Percentiles rank a stretch among this genome's conserved stretches.
Evolutionary conservation across 1,284 basidiomycete genomes (phyloP).

Genomic region (Apiotrichum montevideense): DNA sequence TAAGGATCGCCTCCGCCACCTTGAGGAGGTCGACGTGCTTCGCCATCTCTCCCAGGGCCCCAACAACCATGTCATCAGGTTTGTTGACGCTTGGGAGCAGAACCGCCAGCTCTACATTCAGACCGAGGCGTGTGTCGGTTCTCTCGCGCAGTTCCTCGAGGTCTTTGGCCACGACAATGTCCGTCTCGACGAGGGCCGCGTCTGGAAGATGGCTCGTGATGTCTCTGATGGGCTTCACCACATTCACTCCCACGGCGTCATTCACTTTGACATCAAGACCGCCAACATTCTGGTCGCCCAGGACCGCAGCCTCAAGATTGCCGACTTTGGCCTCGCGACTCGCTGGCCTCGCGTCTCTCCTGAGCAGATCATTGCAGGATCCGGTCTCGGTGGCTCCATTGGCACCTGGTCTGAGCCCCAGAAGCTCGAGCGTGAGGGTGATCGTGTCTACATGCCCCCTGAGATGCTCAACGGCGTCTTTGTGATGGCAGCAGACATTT

Average conservation of each 20-base stretch:
- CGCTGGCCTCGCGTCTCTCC: conserved; percentile 62
- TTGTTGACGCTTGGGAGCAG: conserved; percentile 96
- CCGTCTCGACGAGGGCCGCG: conserved; percentile 79
- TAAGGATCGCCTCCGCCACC: conserved; percentile 77
- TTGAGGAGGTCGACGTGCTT: conserved; percentile 93
- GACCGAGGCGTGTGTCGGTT: conserved; percentile 92
- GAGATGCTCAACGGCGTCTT: conserved; percentile 90
- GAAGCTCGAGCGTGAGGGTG: conserved; percentile 83
- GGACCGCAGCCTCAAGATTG: conserved; percentile 89
- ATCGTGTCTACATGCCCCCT: conserved; percentile 96
- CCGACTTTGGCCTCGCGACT: conserved; percentile 97
- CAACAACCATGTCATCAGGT: conserved; percentile 79
- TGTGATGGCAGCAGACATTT: conserved; percentile 90
- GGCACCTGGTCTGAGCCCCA: conserved; percentile 13
- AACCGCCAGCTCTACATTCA: conserved; percentile 81
- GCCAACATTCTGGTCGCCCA: conserved; percentile 92
- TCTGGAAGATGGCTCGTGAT: conserved; percentile 96
- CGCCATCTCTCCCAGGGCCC: conserved; percentile 60
- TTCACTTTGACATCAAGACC: conserved; percentile 97
- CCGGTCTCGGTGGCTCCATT: conserved; percentile 37
- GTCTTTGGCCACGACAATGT: conserved; percentile 83
- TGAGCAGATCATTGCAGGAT: conserved; percentile 44
- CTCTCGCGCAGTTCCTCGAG: conserved; percentile 84
- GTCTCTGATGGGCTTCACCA: conserved; percentile 80
- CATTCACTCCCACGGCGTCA: conserved; percentile 80